phyloP scores from a whole-genome alignment of 1,284 basidiomycete species.

The Puccinia coronata region DNA sequence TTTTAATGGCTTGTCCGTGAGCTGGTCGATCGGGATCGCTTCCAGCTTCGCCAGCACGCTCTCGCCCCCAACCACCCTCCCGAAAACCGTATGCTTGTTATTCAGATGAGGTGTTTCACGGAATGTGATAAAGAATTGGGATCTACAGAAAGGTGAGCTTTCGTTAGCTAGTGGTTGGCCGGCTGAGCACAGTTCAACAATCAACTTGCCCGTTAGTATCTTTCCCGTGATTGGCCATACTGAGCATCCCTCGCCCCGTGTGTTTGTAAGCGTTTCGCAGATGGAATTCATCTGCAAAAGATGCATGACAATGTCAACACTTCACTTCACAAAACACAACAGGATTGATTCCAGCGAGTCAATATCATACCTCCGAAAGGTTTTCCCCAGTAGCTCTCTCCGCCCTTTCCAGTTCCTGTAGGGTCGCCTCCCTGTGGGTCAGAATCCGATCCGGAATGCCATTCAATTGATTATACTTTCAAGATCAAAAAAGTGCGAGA shows the following conservation, averaged over 20 bases:
- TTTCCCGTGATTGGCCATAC: constrained; percentile 57
- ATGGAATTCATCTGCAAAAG: constrained; percentile 42
- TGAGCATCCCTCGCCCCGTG: constrained; percentile 53
- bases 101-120: constrained; percentile 71
- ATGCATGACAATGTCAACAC: neutral
- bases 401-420: constrained; percentile 90
- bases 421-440: constrained; percentile 92
- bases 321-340: constrained; percentile 3
- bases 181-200: constrained; percentile 38
- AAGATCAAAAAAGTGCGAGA: constrained; percentile 5
- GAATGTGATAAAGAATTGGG: constrained; percentile 80
- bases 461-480: neutral
- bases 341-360: constrained; percentile 58
- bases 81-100: constrained; percentile 69
- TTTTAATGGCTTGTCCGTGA: constrained; percentile 81
- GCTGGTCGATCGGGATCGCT: constrained; percentile 73
- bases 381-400: constrained; percentile 89
- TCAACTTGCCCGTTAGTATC: constrained; percentile 55
- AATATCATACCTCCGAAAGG: constrained; percentile 87
- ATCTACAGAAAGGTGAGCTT: constrained; percentile 12
- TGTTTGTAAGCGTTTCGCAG: constrained; percentile 55
- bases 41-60: constrained; percentile 84
- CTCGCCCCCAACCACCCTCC: constrained; percentile 90
- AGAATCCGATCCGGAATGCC: constrained; percentile 56
- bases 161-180: neutral